Evolutionary conservation across 306 rosid genomes (phyloP), one percentile per base, ranked within the genome.

Genomic region (Macrotyloma uniflorum): DNA sequence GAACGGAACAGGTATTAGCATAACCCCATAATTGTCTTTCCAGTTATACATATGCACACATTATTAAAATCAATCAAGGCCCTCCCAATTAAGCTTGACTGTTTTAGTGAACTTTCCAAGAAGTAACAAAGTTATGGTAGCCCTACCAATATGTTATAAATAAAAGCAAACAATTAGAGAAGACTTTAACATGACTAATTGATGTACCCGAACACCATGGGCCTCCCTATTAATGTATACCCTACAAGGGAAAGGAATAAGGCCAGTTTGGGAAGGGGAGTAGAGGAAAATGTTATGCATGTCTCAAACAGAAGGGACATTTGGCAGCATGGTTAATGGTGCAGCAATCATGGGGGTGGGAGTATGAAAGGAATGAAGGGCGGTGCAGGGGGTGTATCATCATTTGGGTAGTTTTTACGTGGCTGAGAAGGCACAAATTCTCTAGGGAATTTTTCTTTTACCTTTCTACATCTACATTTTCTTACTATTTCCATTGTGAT

Each of bases 21-120:
- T 19, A 57, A 57, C n/a, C n/a, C n/a, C n/a, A n/a, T n/a, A n/a
- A n/a, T n/a, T n/a, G n/a, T n/a, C n/a, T n/a, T n/a, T n/a, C n/a
- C n/a, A n/a, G n/a, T n/a, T n/a, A n/a, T n/a, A n/a, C n/a, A n/a
- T n/a, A n/a, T n/a, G n/a, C n/a, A n/a, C n/a, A n/a, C n/a, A n/a
- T n/a, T n/a, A n/a, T n/a, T n/a, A n/a, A n/a, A n/a, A n/a, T n/a
- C n/a, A n/a, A n/a, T n/a, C n/a, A n/a, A n/a, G n/a, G n/a, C n/a
- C n/a, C 68, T 86, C 78, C 98, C 98, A 92, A 38, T 78, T 84
- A 40, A 94, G 96, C 82, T 64, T 83, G 58, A 85, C 93, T 18
- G 97, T 84, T 36, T 72, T n/a, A 12, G 95, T 75, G 70, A 92
- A 94, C 77, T 92, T 94, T 26, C 97, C 98, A 10, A 91, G 88